A percentile compares a stretch with the other conserved stretches of the same genome.
phyloP scores from a whole-genome alignment of 768 basidiomycete species.

The Rhodosporidiobolus sp. region DNA sequence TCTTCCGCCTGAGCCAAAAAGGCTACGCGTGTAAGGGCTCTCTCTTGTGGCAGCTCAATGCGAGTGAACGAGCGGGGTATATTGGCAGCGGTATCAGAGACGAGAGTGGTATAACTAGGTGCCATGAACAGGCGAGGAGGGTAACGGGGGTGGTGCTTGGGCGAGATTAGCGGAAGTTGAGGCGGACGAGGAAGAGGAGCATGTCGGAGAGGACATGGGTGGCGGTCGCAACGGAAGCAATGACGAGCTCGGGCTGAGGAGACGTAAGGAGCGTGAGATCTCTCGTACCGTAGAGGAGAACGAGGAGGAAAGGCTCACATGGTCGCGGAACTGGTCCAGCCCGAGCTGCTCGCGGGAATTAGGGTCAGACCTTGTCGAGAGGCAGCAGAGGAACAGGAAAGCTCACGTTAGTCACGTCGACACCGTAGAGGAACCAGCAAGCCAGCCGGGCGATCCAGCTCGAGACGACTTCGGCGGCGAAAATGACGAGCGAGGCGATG shows the following conservation, averaged over 20 bases:
- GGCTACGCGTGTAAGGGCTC: no score
- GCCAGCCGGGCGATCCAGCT: conserved; percentile 49
- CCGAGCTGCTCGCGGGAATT: conserved; percentile 44
- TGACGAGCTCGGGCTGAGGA: conserved; percentile 33
- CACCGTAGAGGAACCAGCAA: conserved; percentile 46
- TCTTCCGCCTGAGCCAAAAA: no score
- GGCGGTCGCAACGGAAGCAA: conserved; percentile 47
- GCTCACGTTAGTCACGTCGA: conserved; percentile 48
- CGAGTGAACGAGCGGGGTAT: no score
- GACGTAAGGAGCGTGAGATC: conserved; percentile 22
- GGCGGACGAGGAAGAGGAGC: conserved; percentile 44
- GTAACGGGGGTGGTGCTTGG: no score
- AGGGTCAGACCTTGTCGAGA: neutral
- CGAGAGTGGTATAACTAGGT: no score
- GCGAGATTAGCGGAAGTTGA: no score
- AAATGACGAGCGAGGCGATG: conserved; percentile 50
- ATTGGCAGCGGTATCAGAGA: no score
- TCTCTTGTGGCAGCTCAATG: no score
- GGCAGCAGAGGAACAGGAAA: neutral
- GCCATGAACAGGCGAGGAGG: no score
- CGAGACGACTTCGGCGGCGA: conserved; percentile 50
- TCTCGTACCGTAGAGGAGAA: conserved; percentile 21
- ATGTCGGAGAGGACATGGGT: conserved; percentile 52
- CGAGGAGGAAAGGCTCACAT: conserved; percentile 45
- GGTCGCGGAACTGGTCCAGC: conserved; percentile 51